Conservation (phyloP, 140 eudicot genomes). For the Senecio squalidus region DNA sequence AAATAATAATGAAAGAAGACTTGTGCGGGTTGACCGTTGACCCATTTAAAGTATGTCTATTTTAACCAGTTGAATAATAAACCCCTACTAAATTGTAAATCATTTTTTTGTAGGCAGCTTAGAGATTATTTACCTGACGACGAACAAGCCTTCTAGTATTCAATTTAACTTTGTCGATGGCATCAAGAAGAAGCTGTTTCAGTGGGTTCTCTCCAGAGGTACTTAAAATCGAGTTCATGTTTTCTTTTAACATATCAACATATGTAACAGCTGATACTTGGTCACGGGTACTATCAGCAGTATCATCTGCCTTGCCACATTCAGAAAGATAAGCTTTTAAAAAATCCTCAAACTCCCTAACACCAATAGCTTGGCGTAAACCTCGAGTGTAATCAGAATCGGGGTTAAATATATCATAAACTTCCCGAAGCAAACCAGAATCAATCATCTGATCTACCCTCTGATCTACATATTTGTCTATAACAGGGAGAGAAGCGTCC, state of each 20-base stretch:
- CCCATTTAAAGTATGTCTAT: no score
- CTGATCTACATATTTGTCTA: slow-evolving; percentile 58
- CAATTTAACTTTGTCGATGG: slow-evolving; percentile 57
- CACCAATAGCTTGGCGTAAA: no score
- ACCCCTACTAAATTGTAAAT: no score
- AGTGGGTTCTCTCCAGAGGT: no score
- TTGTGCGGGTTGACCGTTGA: no score
- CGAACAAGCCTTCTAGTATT: no score
- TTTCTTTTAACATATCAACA: slow-evolving; percentile 33
- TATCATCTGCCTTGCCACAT: slow-evolving; percentile 12
- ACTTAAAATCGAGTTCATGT: no score
- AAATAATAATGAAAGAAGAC: no score
- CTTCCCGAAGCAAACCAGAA: slow-evolving; percentile 77
- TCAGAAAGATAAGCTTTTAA: no score
- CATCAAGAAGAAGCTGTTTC: slow-evolving; percentile 48
- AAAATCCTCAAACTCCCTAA: slow-evolving; percentile 83
- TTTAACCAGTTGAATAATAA: no score
- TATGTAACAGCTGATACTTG: slow-evolving; percentile 9
- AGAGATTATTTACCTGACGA: slow-evolving; percentile 62
- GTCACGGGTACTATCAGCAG: not conserved
- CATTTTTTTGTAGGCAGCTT: no score
- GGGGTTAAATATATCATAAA: slow-evolving; percentile 51
- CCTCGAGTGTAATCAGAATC: slow-evolving; percentile 93
- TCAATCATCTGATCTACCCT: slow-evolving; percentile 79
- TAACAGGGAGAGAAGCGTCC: slow-evolving; percentile 87